Conservation (phyloP, 352 stramenopile genomes). For the Phytophthora capsici region DNA sequence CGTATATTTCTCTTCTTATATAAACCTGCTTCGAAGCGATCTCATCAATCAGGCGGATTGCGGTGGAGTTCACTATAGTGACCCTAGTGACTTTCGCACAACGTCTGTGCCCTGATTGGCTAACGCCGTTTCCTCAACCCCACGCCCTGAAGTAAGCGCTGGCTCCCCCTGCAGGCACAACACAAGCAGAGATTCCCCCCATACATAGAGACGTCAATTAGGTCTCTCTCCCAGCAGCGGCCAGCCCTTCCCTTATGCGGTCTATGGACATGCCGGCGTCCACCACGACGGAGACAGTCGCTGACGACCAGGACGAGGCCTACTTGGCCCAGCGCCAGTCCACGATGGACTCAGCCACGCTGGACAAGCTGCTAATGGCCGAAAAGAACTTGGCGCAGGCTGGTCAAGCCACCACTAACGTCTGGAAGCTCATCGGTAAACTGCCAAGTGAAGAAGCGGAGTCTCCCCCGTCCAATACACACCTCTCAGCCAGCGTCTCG, state of each 20-base stretch:
- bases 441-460: slow-evolving; percentile 43
- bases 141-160: slow-evolving; percentile 30
- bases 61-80: too few relatives aligned
- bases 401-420: slow-evolving; percentile 79
- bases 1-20: not conserved
- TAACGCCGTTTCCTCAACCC: slow-evolving; percentile 14
- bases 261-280: slow-evolving; percentile 20
- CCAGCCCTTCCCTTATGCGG: slow-evolving; percentile 15
- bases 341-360: slow-evolving; percentile 82
- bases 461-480: slow-evolving; percentile 16
- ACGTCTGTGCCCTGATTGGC: slow-evolving; percentile 12
- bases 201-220: too few relatives aligned
- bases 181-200: too few relatives aligned
- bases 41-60: too few relatives aligned
- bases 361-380: slow-evolving; percentile 82
- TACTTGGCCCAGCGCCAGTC: slow-evolving; percentile 73
- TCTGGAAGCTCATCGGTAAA: slow-evolving; percentile 83
- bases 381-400: slow-evolving; percentile 85
- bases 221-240: slow-evolving; percentile 2
- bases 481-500: slow-evolving; percentile 18
- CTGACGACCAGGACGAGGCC: slow-evolving; percentile 51
- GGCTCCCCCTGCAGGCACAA: slow-evolving; percentile 7
- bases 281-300: slow-evolving; percentile 21
- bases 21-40: not conserved
- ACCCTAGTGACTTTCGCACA: too few relatives aligned